Evolutionary conservation across 768 basidiomycete species (phyloP).

Genomic region (Tephrocybe sp.): DNA sequence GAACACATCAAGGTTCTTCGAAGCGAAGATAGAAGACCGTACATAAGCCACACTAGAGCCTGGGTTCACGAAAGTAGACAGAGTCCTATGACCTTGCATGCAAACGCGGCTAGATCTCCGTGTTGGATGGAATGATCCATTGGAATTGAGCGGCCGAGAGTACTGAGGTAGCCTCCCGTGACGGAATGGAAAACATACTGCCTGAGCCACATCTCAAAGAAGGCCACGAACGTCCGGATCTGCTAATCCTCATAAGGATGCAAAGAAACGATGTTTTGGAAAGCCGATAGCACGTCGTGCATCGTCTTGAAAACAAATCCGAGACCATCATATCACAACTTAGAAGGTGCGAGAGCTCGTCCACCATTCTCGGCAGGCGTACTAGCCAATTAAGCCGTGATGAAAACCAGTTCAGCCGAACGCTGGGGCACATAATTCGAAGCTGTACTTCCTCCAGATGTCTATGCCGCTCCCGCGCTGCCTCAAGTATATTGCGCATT

Average conservation of each 20-base stretch:
- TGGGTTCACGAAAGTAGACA: background rate
- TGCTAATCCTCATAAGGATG: conserved; percentile 1
- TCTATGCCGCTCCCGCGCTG: background rate
- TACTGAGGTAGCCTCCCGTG: background rate
- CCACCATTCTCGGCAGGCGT: background rate
- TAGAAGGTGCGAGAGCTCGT: background rate
- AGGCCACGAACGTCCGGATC: background rate
- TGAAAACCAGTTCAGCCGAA: background rate
- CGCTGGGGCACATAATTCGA: no score
- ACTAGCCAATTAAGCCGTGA: background rate
- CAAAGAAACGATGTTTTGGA: background rate
- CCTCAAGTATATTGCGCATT: background rate
- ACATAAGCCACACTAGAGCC: background rate
- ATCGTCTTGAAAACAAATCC: background rate
- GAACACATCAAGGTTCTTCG: background rate
- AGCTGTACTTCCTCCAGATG: background rate
- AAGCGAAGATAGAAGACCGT: background rate
- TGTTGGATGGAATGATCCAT: background rate
- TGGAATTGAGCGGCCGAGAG: background rate
- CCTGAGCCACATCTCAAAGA: background rate
- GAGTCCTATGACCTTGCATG: conserved; percentile 5
- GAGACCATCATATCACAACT: no score
- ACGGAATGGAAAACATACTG: conserved; percentile 5
- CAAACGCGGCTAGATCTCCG: conserved; percentile 4
- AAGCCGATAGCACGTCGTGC: background rate